Evolutionary conservation across 2,329 filamentous ascomycete species (phyloP).

Genomic region (Arthrobotrys sinensis): DNA sequence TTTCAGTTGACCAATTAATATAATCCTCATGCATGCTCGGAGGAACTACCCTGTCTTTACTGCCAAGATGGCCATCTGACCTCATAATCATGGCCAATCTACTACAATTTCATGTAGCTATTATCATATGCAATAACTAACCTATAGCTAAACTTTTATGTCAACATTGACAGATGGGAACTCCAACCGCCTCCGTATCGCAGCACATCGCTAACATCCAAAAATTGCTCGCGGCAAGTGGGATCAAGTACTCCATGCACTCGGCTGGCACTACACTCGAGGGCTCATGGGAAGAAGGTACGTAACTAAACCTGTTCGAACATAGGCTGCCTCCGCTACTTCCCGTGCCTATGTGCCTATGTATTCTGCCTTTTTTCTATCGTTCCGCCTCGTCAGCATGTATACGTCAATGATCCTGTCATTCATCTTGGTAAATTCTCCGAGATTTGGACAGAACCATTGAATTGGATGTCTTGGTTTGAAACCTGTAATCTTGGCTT

Average conservation of each 20-base stretch:
- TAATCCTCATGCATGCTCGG: conserved; percentile 25
- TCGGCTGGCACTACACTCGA: conserved; percentile 94
- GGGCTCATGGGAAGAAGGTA: conserved; percentile 85
- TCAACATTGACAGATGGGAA: conserved; percentile 78
- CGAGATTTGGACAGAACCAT: conserved; percentile 11
- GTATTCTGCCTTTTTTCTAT: conserved; percentile 19
- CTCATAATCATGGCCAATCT: conserved; percentile 6
- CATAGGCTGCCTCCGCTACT: conserved; percentile 25
- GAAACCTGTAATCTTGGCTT: conserved; percentile 35
- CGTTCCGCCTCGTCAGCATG: conserved; percentile 24
- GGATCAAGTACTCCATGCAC: conserved; percentile 89
- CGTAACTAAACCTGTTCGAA: conserved; percentile 17
- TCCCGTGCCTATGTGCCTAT: conserved; percentile 24
- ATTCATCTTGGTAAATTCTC: conserved; percentile 47
- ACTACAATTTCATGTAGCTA: conserved; percentile 14
- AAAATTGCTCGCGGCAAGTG: conserved; percentile 83
- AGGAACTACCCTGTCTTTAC: conserved; percentile 50
- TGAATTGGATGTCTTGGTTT: conserved; percentile 13
- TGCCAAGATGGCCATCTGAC: conserved; percentile 39
- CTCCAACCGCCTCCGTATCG: conserved; percentile 80
- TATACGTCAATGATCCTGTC: conserved; percentile 14
- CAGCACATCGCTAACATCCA: conserved; percentile 91
- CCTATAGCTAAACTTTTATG: conserved; percentile 5
- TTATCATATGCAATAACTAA: conserved; percentile 12
- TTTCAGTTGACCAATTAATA: conserved; percentile 12